phyloP scores from a whole-genome alignment of 1,284 basidiomycete species.

The Rhizoctonia solani region DNA sequence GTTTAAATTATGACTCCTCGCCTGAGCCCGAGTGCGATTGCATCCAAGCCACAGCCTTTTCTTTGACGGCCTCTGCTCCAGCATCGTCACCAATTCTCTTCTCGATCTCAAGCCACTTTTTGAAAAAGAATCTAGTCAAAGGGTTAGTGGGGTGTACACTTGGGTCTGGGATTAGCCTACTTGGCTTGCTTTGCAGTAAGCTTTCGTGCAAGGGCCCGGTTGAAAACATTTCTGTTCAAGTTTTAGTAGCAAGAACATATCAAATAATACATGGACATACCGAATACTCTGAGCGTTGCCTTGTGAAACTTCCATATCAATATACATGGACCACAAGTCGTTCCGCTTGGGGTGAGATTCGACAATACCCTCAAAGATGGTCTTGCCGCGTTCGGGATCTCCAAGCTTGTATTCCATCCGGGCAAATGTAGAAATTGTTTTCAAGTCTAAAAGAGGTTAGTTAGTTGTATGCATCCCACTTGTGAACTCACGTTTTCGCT shows the following conservation, averaged over 20 bases:
- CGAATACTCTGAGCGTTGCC: constrained; percentile 76
- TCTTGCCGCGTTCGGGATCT: constrained; percentile 92
- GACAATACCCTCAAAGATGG: constrained; percentile 95
- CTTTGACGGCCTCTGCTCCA: constrained; percentile 81
- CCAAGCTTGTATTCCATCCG: constrained; percentile 94
- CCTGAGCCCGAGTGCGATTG: constrained; percentile 44
- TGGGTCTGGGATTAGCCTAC: constrained; percentile 52
- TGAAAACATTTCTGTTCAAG: constrained; percentile 71
- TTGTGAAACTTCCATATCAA: constrained; percentile 90
- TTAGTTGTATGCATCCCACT: neutral
- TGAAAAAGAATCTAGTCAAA: constrained; percentile 78
- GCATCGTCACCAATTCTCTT: constrained; percentile 83
- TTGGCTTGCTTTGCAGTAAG: constrained; percentile 95
- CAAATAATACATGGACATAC: constrained; percentile 47
- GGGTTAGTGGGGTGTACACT: constrained; percentile 35
- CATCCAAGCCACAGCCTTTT: constrained; percentile 88
- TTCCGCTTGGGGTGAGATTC: constrained; percentile 93
- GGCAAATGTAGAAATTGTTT: constrained; percentile 93
- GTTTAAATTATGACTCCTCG: neutral
- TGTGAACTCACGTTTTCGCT: constrained; percentile 81
- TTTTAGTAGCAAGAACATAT: neutral
- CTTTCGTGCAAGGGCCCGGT: constrained; percentile 79
- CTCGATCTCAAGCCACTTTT: constrained; percentile 96
- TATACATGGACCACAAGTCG: constrained; percentile 96
- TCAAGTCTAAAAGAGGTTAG: constrained; percentile 68